Evolutionary conservation across 2,329 filamentous ascomycete species (phyloP).

Genomic region (Clonostachys byssicola): DNA sequence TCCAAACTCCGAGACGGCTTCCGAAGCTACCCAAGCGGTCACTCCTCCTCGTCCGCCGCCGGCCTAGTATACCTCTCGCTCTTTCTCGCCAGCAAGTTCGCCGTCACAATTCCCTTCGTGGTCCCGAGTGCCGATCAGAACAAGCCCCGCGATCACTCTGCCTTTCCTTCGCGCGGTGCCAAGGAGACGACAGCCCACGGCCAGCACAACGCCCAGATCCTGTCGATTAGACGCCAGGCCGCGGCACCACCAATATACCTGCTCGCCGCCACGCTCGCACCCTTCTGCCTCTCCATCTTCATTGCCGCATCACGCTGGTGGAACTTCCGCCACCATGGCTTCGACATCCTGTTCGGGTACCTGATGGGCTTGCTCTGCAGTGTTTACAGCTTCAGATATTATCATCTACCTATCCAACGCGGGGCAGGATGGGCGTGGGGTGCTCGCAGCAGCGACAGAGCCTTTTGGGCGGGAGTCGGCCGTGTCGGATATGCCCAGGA

Average conservation of each 20-base stretch:
- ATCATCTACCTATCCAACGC: conserved; percentile 70
- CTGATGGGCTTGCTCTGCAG: conserved; percentile 69
- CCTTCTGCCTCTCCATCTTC: conserved; percentile 72
- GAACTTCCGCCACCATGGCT: conserved; percentile 86
- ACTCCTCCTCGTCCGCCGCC: conserved; percentile 65
- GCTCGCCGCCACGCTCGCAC: conserved; percentile 64
- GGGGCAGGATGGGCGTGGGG: conserved; percentile 91
- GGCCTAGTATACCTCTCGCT: conserved; percentile 83
- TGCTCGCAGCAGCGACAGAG: conserved; percentile 65
- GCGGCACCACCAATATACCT: conserved; percentile 82
- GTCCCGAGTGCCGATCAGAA: conserved; percentile 35
- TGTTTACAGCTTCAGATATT: conserved; percentile 77
- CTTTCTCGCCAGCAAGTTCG: conserved; percentile 81
- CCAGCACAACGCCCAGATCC: conserved; percentile 22
- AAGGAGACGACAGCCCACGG: conserved; percentile 9
- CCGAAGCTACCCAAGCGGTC: conserved; percentile 63
- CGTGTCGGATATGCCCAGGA: conserved; percentile 45
- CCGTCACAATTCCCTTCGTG: conserved; percentile 69
- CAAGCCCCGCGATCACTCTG: conserved; percentile 50
- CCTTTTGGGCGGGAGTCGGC: conserved; percentile 75
- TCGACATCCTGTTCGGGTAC: conserved; percentile 86
- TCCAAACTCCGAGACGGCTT: conserved; percentile 74
- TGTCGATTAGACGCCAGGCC: conserved; percentile 57
- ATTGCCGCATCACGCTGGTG: conserved; percentile 83
- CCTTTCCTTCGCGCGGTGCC: conserved; percentile 67